Percentiles rank a stretch among this genome's conserved stretches.
Evolutionary conservation across 1,284 basidiomycete species (phyloP).

Genomic region (Cryptococcus sp.): DNA sequence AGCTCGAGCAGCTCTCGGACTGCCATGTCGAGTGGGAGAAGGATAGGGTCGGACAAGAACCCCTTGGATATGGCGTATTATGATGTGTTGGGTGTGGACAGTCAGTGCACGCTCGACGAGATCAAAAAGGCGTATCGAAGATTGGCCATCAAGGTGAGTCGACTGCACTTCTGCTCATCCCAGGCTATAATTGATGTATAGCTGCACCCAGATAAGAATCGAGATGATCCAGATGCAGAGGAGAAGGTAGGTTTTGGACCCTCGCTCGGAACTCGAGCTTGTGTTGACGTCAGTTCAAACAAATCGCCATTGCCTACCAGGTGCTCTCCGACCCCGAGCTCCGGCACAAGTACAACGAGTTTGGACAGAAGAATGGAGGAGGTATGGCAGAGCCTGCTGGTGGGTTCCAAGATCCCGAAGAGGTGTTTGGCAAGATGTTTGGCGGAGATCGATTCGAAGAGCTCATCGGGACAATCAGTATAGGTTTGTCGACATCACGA

Average conservation of each 20-base stretch:
- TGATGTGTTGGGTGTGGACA: conserved; percentile 48
- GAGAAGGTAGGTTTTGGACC: conserved; percentile 54
- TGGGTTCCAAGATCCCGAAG: conserved; percentile 60
- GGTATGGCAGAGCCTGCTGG: conserved; percentile 39
- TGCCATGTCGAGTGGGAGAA: conserved; percentile 55
- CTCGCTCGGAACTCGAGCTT: background rate
- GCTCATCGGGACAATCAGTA: conserved; percentile 50
- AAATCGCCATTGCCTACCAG: conserved; percentile 76
- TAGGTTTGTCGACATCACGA: conserved; percentile 31
- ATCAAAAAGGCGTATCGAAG: conserved; percentile 96
- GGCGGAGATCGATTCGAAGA: conserved; percentile 53
- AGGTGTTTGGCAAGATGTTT: conserved; percentile 90
- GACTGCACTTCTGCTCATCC: background rate
- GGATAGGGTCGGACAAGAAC: conserved; percentile 70
- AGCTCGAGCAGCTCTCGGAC: conserved; percentile 10
- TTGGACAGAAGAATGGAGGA: conserved; percentile 50
- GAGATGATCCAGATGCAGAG: conserved; percentile 83
- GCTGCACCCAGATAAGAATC: conserved; percentile 63
- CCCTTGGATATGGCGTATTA: conserved; percentile 87
- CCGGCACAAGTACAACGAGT: conserved; percentile 88
- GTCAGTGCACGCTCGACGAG: conserved; percentile 40
- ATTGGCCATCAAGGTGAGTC: conserved; percentile 78
- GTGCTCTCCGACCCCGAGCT: conserved; percentile 80
- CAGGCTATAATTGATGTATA: background rate
- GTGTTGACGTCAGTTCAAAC: conserved; percentile 58